These are phyloP conservation scores for Babesia microti DNA, from an alignment of 169 alveolate genomes.

Conservation along the genomic window DNA sequence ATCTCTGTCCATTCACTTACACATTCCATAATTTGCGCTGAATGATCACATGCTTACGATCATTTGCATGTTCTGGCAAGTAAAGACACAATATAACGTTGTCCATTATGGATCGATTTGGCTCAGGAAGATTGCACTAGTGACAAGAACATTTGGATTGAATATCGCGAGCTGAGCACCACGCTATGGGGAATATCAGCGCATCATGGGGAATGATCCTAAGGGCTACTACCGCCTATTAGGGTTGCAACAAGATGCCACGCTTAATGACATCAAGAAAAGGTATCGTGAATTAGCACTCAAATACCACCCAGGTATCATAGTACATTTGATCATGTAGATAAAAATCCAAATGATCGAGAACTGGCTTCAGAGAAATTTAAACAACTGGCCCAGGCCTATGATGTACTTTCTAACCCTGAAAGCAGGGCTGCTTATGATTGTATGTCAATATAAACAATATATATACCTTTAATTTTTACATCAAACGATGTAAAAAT, in stretches of 20 bases:
- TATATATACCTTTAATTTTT: too few species aligned
- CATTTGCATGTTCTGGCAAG: too few species aligned
- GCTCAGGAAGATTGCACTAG: too few species aligned
- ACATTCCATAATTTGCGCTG: too few species aligned
- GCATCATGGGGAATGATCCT: conserved; percentile 24
- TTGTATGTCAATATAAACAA: conserved; percentile 18
- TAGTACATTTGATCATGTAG: conserved; percentile 6
- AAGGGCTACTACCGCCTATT: conserved; percentile 43
- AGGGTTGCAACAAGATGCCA: conserved; percentile 55
- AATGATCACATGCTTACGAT: too few species aligned
- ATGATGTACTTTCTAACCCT: conserved; percentile 53
- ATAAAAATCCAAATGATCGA: conserved; percentile 41
- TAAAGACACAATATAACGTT: too few species aligned
- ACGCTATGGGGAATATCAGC: too few species aligned
- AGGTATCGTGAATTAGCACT: conserved; percentile 48
- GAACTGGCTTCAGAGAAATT: conserved; percentile 54
- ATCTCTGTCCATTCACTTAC: too few species aligned
- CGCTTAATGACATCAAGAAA: conserved; percentile 36
- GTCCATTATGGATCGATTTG: too few species aligned
- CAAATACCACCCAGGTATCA: conserved; percentile 61
- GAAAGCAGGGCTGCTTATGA: conserved; percentile 47
- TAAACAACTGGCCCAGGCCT: conserved; percentile 53
- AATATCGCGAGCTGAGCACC: too few species aligned
- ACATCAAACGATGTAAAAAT: too few species aligned
- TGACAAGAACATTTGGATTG: too few species aligned